A percentile compares a stretch with the other conserved stretches of the same genome.
Evolutionary conservation across 192 early-diverging fungal genomes (phyloP).

Genomic region (Entophlyctis luteolus): DNA sequence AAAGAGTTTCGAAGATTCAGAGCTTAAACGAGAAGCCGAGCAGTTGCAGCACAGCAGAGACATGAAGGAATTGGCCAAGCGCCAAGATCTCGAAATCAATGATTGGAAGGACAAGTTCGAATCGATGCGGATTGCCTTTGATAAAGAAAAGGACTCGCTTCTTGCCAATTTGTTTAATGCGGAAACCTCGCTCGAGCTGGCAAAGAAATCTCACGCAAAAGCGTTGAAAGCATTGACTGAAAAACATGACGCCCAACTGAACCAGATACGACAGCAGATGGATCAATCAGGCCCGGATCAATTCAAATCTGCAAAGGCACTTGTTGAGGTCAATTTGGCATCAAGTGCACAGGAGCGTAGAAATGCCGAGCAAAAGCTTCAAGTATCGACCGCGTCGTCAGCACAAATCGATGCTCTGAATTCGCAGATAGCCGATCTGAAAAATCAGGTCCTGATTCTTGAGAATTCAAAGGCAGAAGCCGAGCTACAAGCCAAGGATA

Average conservation of each 20-base stretch:
- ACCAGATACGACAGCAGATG: neutral
- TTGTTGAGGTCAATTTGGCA: too few species aligned
- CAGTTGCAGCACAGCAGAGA: neutral
- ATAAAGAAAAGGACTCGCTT: conserved; percentile 4
- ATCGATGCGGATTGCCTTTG: neutral
- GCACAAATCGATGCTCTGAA: neutral
- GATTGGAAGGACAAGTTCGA: conserved; percentile 1
- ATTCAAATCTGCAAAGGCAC: too few species aligned
- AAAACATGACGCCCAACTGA: neutral
- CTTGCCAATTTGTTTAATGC: conserved; percentile 1
- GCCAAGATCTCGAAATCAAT: conserved; percentile 1
- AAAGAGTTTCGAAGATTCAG: conserved; percentile 12
- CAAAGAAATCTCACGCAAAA: neutral
- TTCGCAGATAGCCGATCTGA: neutral
- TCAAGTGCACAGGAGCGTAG: neutral
- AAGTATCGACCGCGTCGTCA: neutral
- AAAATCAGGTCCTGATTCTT: too few species aligned
- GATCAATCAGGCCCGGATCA: too few species aligned
- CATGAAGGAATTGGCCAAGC: neutral
- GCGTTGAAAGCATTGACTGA: neutral
- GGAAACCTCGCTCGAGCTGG: neutral
- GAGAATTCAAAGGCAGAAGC: too few species aligned
- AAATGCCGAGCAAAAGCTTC: neutral
- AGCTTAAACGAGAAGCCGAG: neutral
- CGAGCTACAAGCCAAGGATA: neutral